Base-by-base conservation (phyloP, 192 early-diverging fungal genomes). In the Podila minutissima region DNA sequence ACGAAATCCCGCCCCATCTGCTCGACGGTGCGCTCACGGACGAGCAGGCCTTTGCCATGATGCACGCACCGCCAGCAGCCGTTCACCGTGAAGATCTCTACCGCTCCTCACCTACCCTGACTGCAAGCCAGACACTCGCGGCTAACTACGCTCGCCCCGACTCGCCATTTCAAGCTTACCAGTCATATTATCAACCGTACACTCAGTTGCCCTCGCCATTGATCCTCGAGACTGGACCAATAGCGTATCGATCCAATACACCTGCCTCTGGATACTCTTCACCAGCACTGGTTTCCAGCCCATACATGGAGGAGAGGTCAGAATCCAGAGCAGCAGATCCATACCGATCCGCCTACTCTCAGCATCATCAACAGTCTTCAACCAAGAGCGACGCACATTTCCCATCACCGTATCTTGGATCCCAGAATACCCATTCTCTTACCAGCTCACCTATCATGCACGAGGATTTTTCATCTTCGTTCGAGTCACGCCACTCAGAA, bases 401-500 rank as follows among this genome's bases (percentile, higher is more conserved):
- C 33, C 24, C 48, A 48, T 78, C 75, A 4, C 64, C 68, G 1
- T 78, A 78, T 64, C 62, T 59, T 11, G 65, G 70, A 41, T 72
- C 70, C 63, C 59, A 55, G 22, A 22, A 41, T 11, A 37, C 38
- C 4, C 33, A 17, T 4, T 29, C 64, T 9, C 53, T 55, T 24
- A 28, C 32, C 4, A 62, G 70, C 17, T 81, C 77, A 6, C 77
- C 77, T 55, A 72, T 64, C 32, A 66, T 67, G 41, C 65, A 81
- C 49, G 71, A 73, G 0, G 76, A 81, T 24, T 81, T 81, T 46
- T 81, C 77, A 55, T 81, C 77, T 29, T 73, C 71, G 6, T 81
- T 81, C 60, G 77, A 81, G 19, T 81, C 77, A 4, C 65, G 71
- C 15, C 55, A 71, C n/a, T 81, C 77, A 12, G 59, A 59, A 20